Conservation (phyloP, 1,284 basidiomycete genomes). For the Singerocomus inundabilis region DNA sequence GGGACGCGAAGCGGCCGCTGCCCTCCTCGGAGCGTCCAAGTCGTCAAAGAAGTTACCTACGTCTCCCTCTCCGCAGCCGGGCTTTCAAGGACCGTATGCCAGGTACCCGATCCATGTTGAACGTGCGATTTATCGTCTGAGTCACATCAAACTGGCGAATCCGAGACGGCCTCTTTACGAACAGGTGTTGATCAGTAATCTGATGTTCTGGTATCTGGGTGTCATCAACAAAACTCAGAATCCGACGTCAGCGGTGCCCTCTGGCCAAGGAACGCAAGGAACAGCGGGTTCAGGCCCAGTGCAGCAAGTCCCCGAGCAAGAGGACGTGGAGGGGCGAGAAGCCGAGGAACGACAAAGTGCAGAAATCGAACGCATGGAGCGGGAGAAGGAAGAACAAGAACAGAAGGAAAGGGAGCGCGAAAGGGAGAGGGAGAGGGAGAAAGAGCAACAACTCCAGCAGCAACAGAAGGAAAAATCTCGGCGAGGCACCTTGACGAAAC, state of each 20-base stretch:
- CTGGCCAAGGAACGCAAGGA: constrained; percentile 26
- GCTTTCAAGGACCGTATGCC: constrained; percentile 64
- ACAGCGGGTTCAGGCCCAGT: constrained; percentile 9
- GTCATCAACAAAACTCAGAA: constrained; percentile 88
- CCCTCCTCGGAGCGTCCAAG: constrained; percentile 79
- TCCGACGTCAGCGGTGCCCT: constrained; percentile 34
- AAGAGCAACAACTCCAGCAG: constrained; percentile 40
- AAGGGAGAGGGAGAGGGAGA: constrained; percentile 39
- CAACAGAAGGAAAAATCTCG: constrained; percentile 58
- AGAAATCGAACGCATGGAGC: constrained; percentile 43
- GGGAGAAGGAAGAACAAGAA: constrained; percentile 43
- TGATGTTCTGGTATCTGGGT: constrained; percentile 99
- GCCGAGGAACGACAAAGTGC: constrained; percentile 47
- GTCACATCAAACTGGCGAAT: constrained; percentile 98
- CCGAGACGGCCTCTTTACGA: constrained; percentile 95
- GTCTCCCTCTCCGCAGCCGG: constrained; percentile 57
- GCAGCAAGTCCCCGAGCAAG: constrained; percentile 29
- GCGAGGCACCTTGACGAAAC: constrained; percentile 56
- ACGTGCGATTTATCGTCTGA: constrained; percentile 93
- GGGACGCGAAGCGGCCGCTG: constrained; percentile 79
- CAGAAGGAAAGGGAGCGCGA: constrained; percentile 44
- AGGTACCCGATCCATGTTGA: constrained; percentile 98
- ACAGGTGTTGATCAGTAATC: constrained; percentile 97
- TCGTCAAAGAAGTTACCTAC: constrained; percentile 65
- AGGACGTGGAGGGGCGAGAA: constrained; percentile 39